Conservation (phyloP, 176 grass and related monocot genomes). For the Aegilops sharonensis region DNA sequence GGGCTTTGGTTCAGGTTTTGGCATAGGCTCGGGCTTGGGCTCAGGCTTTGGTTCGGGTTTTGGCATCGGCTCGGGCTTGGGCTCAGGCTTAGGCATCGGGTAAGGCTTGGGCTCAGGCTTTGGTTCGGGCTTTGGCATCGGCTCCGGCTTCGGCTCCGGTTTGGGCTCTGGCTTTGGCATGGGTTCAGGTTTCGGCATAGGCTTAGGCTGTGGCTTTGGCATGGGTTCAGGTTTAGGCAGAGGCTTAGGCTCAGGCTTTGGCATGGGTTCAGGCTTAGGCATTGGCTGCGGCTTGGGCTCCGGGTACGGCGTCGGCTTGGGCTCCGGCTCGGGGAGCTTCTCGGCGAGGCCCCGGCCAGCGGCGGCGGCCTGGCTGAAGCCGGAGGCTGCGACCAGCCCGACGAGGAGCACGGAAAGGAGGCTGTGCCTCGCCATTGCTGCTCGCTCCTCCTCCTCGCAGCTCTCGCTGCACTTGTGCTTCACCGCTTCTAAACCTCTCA, state of each 20-base stretch:
- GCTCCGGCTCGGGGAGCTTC: neutral
- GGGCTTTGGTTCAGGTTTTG: neutral
- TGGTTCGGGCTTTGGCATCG: neutral
- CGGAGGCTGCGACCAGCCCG: neutral
- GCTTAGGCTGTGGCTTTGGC: neutral
- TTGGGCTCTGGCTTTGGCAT: neutral
- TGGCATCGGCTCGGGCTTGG: neutral
- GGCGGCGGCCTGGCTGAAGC: neutral
- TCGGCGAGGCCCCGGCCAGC: neutral
- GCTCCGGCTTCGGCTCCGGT: too few relatives aligned
- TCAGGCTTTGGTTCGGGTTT: neutral
- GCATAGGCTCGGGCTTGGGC: neutral
- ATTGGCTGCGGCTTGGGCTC: neutral
- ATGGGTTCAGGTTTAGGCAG: neutral
- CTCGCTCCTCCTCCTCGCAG: neutral
- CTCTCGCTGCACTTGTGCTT: neutral
- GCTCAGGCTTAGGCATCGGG: neutral
- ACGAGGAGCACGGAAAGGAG: neutral
- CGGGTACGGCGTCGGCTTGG: neutral
- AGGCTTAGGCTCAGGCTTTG: neutral
- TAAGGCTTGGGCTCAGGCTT: neutral
- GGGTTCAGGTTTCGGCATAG: neutral
- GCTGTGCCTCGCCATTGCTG: neutral
- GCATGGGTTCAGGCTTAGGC: neutral
- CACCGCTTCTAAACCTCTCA: neutral